These are phyloP conservation scores for Aspergillus fumigatus DNA, from an alignment of 2,329 filamentous ascomycete genomes.

Conservation along the genomic window DNA sequence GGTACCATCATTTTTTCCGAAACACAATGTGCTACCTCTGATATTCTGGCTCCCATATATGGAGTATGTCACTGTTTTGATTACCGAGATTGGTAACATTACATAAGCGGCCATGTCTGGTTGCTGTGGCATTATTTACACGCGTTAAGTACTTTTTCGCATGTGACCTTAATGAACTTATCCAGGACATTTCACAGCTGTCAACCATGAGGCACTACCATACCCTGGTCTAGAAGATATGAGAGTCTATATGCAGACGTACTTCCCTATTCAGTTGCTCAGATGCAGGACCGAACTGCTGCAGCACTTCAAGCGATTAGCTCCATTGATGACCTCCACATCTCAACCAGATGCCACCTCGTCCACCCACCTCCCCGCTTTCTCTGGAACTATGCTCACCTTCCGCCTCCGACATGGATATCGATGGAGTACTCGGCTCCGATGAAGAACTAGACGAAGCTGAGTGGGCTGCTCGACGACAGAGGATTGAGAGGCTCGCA, in stretches of 20 bases:
- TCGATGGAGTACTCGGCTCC: slow-evolving; percentile 29
- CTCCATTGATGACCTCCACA: slow-evolving; percentile 7
- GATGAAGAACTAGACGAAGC: slow-evolving; percentile 37
- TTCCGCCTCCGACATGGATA: slow-evolving; percentile 20
- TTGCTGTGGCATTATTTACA: slow-evolving; percentile 16
- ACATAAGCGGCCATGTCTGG: slow-evolving; percentile 7
- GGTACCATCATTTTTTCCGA: neutral
- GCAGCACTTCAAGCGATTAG: slow-evolving; percentile 12
- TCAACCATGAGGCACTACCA: slow-evolving; percentile 1
- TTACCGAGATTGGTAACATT: neutral
- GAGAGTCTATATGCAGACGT: slow-evolving; percentile 6
- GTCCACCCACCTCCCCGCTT: slow-evolving; percentile 29
- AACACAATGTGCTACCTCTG: too few relatives aligned
- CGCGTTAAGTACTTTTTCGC: slow-evolving; percentile 18
- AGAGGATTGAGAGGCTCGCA: slow-evolving; percentile 40
- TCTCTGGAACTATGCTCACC: slow-evolving; percentile 32
- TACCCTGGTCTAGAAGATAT: slow-evolving; percentile 11
- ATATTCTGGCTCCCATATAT: too few relatives aligned
- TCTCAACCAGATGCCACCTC: slow-evolving; percentile 28
- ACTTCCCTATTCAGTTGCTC: slow-evolving; percentile 8
- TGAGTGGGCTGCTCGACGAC: slow-evolving; percentile 33
- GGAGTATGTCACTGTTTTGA: neutral
- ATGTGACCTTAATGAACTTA: neutral
- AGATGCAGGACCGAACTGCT: slow-evolving; percentile 19
- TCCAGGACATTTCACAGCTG: neutral